Conservation (phyloP, 1,139 yeast genomes). For the Taphrina pruni region DNA sequence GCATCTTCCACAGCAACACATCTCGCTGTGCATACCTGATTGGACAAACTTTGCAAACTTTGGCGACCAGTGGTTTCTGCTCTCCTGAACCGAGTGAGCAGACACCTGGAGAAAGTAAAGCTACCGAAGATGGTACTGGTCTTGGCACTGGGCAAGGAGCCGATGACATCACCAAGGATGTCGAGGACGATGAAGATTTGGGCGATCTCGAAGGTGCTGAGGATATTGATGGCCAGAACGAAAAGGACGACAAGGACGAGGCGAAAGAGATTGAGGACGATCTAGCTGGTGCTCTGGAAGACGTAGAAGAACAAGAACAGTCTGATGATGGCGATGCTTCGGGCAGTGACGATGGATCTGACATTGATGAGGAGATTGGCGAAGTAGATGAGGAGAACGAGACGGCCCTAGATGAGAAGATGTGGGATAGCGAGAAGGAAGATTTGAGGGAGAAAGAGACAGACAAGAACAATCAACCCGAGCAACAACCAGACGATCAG, state of each 20-base stretch:
- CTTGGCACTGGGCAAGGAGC: slow-evolving; percentile 97
- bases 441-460: slow-evolving; percentile 71
- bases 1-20: slow-evolving; percentile 49
- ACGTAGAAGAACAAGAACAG: slow-evolving; percentile 61
- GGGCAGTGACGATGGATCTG: slow-evolving; percentile 86
- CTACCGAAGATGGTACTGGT: slow-evolving; percentile 77
- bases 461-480: slow-evolving; percentile 69
- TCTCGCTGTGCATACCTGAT: slow-evolving; percentile 53
- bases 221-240: slow-evolving; percentile 57
- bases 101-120: slow-evolving; percentile 56
- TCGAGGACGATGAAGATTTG: slow-evolving; percentile 90
- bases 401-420: slow-evolving; percentile 92
- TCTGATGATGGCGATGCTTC: slow-evolving; percentile 57
- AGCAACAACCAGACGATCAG: slow-evolving; percentile 74
- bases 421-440: slow-evolving; percentile 96
- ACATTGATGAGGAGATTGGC: slow-evolving; percentile 86
- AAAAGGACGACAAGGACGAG: slow-evolving; percentile 51
- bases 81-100: slow-evolving; percentile 80
- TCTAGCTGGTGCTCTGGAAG: slow-evolving; percentile 92
- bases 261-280: slow-evolving; percentile 96
- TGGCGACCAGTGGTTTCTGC: slow-evolving; percentile 90
- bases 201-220: slow-evolving; percentile 85
- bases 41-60: slow-evolving; percentile 50
- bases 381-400: slow-evolving; percentile 91
- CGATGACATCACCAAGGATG: slow-evolving; percentile 77